phyloP scores from a whole-genome alignment of 148 eudicot genomes.

The Cornus florida region DNA sequence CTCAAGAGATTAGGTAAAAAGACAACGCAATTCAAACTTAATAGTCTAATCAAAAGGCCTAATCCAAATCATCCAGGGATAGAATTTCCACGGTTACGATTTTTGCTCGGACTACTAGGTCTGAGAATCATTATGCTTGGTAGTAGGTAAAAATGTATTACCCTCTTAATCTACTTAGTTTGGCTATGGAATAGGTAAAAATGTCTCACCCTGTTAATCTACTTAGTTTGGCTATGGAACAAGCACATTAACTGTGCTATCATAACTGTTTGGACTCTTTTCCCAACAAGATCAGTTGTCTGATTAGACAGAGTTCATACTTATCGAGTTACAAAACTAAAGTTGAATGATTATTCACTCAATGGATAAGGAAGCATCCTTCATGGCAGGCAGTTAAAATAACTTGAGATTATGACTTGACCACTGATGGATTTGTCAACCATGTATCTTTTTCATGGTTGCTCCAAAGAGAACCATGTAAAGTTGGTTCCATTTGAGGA shows the following conservation, averaged over 20 bases:
- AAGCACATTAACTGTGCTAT: neutral
- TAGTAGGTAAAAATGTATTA: neutral
- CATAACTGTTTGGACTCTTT: neutral
- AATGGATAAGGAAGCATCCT: conserved; percentile 11
- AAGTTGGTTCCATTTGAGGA: conserved; percentile 31
- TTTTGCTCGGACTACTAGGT: too few species aligned
- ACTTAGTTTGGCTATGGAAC: neutral
- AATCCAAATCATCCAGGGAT: too few species aligned
- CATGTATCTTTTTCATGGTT: conserved; percentile 22
- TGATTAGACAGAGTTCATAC: neutral
- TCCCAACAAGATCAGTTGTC: neutral
- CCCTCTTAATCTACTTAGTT: neutral
- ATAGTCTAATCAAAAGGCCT: too few species aligned
- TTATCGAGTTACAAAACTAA: conserved; percentile 16
- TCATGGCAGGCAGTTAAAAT: conserved; percentile 17
- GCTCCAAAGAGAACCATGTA: conserved; percentile 33
- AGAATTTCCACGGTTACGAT: too few species aligned
- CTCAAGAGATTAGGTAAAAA: neutral
- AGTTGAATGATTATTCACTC: conserved; percentile 11
- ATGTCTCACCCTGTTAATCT: neutral
- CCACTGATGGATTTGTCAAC: conserved; percentile 35
- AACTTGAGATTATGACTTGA: conserved; percentile 31
- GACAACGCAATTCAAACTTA: too few species aligned
- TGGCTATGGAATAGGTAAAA: neutral
- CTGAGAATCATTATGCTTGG: too few species aligned